phyloP scores from a whole-genome alignment of 805 yeast species.

The Barnettozyma populi region DNA sequence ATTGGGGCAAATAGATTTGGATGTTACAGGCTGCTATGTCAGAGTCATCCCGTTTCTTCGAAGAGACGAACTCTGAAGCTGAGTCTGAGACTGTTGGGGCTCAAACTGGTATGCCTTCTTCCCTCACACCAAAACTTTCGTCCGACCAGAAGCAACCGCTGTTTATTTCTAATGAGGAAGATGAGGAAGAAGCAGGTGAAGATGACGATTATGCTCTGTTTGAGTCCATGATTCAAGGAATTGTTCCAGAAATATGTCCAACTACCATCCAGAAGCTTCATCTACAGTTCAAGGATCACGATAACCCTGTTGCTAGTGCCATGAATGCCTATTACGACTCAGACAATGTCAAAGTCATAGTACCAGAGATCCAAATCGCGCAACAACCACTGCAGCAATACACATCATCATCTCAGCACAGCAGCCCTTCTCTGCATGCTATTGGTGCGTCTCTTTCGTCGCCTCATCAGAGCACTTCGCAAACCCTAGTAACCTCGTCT shows the following conservation, averaged over 20 bases:
- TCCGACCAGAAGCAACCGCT: not conserved
- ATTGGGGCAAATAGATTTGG: not conserved
- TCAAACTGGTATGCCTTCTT: not conserved
- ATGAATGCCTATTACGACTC: slow-evolving; percentile 32
- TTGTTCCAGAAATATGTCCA: slow-evolving; percentile 30
- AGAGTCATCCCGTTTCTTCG: slow-evolving; percentile 14
- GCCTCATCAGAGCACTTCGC: not conserved
- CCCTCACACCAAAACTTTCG: not conserved
- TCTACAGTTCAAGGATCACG: slow-evolving; percentile 23
- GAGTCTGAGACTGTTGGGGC: not conserved
- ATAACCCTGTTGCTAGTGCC: slow-evolving; percentile 32
- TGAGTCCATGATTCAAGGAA: slow-evolving; percentile 28
- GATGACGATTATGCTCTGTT: slow-evolving; percentile 21
- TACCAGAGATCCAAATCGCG: not conserved
- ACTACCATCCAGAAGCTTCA: slow-evolving; percentile 21
- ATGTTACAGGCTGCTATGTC: slow-evolving; percentile 3
- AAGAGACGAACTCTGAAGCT: slow-evolving; percentile 2
- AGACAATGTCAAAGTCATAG: not conserved
- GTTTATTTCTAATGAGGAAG: slow-evolving; percentile 15
- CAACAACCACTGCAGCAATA: not conserved
- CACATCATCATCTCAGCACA: not conserved
- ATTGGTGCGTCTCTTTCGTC: not conserved
- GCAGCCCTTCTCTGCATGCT: no score
- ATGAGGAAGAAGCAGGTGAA: slow-evolving; percentile 9
- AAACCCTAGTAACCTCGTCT: not conserved